These are phyloP conservation scores for Athelia sp. DNA, from an alignment of 1,284 basidiomycete genomes.

Conservation along the genomic window DNA sequence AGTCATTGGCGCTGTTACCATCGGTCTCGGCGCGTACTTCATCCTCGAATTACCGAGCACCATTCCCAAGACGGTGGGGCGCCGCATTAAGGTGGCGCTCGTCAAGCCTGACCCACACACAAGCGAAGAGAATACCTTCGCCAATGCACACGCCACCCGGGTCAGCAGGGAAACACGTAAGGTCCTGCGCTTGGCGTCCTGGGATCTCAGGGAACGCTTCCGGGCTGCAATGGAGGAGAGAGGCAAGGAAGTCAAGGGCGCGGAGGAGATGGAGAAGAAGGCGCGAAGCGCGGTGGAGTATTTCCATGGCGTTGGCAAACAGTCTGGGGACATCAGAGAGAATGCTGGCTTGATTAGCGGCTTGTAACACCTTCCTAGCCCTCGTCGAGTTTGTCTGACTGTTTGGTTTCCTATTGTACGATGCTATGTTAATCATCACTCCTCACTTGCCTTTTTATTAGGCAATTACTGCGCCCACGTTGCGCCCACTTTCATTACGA, in stretches of 20 bases:
- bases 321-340: conserved; percentile 53
- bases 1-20: conserved; percentile 69
- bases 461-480: too few species aligned
- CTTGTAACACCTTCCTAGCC: neutral
- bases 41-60: conserved; percentile 86
- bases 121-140: conserved; percentile 48
- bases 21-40: conserved; percentile 80
- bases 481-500: too few species aligned
- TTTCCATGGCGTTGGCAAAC: conserved; percentile 58
- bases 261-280: conserved; percentile 71
- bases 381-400: too few species aligned
- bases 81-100: conserved; percentile 65
- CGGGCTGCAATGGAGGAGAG: conserved; percentile 75
- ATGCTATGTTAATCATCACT: too few species aligned
- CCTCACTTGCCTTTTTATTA: too few species aligned
- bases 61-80: conserved; percentile 89
- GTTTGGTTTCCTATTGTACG: too few species aligned
- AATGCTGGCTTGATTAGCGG: conserved; percentile 22
- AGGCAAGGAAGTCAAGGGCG: conserved; percentile 70
- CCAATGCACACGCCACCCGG: conserved; percentile 67
- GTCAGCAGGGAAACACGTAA: conserved; percentile 89
- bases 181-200: conserved; percentile 88
- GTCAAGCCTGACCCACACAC: conserved; percentile 32
- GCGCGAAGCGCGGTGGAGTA: conserved; percentile 70
- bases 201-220: conserved; percentile 89